Evolutionary conservation across 805 yeast genomes (phyloP).

Genomic region (Wilhelminamyces savonicus): DNA sequence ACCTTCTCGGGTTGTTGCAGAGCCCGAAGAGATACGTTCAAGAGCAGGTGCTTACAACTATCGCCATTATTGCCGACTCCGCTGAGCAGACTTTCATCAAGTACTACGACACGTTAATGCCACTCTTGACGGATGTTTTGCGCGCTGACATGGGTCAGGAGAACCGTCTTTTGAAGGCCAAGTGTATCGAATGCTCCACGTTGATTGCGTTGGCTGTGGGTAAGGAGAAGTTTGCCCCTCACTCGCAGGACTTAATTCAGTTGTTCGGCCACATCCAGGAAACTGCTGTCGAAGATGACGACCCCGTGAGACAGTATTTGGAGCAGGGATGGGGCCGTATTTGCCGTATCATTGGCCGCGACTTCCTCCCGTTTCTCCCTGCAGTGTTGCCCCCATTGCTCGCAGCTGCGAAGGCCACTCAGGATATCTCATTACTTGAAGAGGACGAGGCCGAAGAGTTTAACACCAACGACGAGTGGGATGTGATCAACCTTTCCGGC

Average conservation of each 20-base stretch:
- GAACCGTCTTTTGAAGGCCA: conserved; percentile 76
- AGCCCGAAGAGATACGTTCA: conserved; percentile 90
- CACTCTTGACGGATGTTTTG: conserved; percentile 72
- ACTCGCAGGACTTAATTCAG: conserved; percentile 66
- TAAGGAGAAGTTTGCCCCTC: conserved; percentile 74
- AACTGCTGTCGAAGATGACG: conserved; percentile 57
- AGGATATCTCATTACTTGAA: conserved; percentile 82
- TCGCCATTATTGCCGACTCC: conserved; percentile 95
- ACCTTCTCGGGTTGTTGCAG: conserved; percentile 69
- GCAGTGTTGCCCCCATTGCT: conserved; percentile 86
- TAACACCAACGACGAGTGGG: conserved; percentile 89
- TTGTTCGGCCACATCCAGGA: conserved; percentile 69
- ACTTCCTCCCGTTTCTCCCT: conserved; percentile 77
- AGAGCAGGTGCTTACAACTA: conserved; percentile 94
- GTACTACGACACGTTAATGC: conserved; percentile 94
- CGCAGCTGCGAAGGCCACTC: conserved; percentile 80
- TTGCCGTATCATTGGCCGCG: conserved; percentile 78
- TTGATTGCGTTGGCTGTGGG: conserved; percentile 94
- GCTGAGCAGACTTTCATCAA: conserved; percentile 83
- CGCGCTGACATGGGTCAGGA: conserved; percentile 73
- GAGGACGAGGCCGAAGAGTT: conserved; percentile 81
- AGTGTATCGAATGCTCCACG: conserved; percentile 93
- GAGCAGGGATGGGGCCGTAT: conserved; percentile 96
- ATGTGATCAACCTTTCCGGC: conserved; percentile 84
- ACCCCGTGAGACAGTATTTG: conserved; percentile 78